Percentiles rank a stretch among this genome's conserved stretches.
Evolutionary conservation across 1,139 yeast genomes (phyloP).

Genomic region (Sugiyamaella paludigena): DNA sequence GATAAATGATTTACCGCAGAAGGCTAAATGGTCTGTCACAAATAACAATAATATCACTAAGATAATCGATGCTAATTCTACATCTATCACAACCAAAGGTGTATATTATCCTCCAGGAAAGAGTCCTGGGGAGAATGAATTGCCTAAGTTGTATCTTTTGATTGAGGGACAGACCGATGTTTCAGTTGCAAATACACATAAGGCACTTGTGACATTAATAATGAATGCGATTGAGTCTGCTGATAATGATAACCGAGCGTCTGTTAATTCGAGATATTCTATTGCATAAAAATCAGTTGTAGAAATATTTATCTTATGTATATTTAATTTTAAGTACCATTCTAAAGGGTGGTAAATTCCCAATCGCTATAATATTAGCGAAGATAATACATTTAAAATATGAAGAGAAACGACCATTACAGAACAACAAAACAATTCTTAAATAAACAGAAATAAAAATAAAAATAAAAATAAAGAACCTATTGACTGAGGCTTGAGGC

Average conservation of each 20-base stretch:
- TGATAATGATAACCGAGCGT: conserved; percentile 42
- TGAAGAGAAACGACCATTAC: neutral
- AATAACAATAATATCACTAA: conserved; percentile 62
- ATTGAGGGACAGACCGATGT: conserved; percentile 73
- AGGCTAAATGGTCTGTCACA: conserved; percentile 79
- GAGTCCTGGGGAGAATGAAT: conserved; percentile 51
- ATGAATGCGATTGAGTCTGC: conserved; percentile 56
- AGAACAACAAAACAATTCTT: neutral
- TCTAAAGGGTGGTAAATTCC: no score
- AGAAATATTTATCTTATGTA: conserved; percentile 2
- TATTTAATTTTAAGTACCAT: no score
- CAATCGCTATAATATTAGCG: no score
- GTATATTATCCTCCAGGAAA: conserved; percentile 61
- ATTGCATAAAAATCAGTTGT: conserved; percentile 9
- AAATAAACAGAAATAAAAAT: neutral
- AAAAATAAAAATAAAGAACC: neutral
- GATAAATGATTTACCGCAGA: conserved; percentile 83
- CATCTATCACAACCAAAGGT: conserved; percentile 84
- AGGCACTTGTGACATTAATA: conserved; percentile 57
- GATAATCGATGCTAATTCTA: conserved; percentile 68
- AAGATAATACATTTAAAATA: neutral
- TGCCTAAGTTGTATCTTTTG: conserved; percentile 72
- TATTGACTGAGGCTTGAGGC: no score
- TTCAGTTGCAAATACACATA: conserved; percentile 65
- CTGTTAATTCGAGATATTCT: conserved; percentile 28